Evolutionary conservation across 139 green algal species (phyloP).

Genomic region (Volvox reticuliferus): DNA sequence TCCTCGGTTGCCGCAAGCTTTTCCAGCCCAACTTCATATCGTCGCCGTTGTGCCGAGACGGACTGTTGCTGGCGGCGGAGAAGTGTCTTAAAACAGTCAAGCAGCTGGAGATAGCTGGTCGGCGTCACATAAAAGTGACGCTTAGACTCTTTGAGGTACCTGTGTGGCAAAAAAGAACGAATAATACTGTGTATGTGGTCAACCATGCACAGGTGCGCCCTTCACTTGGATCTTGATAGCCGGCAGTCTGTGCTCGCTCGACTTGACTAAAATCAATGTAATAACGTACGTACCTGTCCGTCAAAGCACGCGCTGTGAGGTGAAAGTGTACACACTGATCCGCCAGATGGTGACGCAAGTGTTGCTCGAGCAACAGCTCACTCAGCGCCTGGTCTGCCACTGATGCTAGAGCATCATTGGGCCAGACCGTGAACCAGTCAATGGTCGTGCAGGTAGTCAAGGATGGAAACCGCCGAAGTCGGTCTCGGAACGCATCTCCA

Average conservation of each 20-base stretch:
- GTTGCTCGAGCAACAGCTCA: slow-evolving; percentile 62
- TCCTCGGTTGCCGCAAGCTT: slow-evolving; percentile 79
- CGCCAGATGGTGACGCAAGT: slow-evolving; percentile 42
- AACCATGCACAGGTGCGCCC: not conserved
- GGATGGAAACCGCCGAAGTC: slow-evolving; percentile 80
- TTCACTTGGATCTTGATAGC: not conserved
- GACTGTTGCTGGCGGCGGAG: slow-evolving; percentile 38
- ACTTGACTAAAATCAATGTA: not conserved
- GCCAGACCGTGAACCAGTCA: slow-evolving; percentile 78
- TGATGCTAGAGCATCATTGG: slow-evolving; percentile 56
- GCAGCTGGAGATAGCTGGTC: slow-evolving; percentile 83
- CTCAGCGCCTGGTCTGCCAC: slow-evolving; percentile 72
- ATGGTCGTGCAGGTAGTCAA: slow-evolving; percentile 86
- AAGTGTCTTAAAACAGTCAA: slow-evolving; percentile 69
- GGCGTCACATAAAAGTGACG: slow-evolving; percentile 85
- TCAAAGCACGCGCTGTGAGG: slow-evolving; percentile 11
- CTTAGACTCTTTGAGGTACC: slow-evolving; percentile 53
- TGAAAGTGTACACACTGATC: slow-evolving; percentile 60
- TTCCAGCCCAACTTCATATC: slow-evolving; percentile 79
- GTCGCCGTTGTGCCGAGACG: slow-evolving; percentile 54
- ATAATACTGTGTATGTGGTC: not conserved
- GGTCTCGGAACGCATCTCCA: slow-evolving; percentile 78
- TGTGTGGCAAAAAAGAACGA: not conserved
- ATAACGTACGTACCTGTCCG: slow-evolving; percentile 26
- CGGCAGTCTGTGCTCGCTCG: not conserved